Evolutionary conservation across 140 eudicot genomes (phyloP), one percentile per base, ranked within the genome.

Genomic region (Senecio squalidus): DNA sequence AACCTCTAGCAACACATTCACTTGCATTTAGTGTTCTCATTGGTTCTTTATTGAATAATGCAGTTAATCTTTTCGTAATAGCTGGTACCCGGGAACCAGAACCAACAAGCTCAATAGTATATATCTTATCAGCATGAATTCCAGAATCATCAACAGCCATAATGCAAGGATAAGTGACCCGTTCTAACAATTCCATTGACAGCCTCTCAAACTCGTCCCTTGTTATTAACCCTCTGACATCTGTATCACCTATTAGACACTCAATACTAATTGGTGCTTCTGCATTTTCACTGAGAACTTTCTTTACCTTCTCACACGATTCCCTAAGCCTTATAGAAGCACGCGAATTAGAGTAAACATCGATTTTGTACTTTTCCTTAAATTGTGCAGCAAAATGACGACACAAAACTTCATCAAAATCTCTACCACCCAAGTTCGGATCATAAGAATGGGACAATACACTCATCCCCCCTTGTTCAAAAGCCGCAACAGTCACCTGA

Each of bases 191-290:
- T 1, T 63, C 60, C 2, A 76, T 46, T 3, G 95, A 83, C 56
- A 84, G 64, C 29, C 58, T 79, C 76, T 89, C 95, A 77, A 89
- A 89, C 45, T 89, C 89, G 17, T 85, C 86, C 74, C 97, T 80
- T 8, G 78, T 89, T 15, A 89, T 85, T 33, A 69, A 60, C 20
- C 97, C 97, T 51, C 66, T 82, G 38, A 89, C 92, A 64, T 89
- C 95, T 65, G 78, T 85, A 64, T 85, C 97, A 17, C 83, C 97
- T 84, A 89, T 73, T 64, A 89, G 76, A 70, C 89, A 82, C 69
- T 89, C 93, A 18, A 89, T n/a, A n/a, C n/a, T n/a, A n/a, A n/a
- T n/a, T n/a, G 86, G 95, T 13, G 95, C 97, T 80, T 89, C 97
- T 1, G 84, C 72, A 49, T 89, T 89, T 29, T 89, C 95, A 78